Evolutionary conservation across 129 eudicot genomes (phyloP).

Genomic region (Daucus carota): DH1_v3.0 NC_030385.2:4429501-4430000

Average conservation of each 20-base stretch:
- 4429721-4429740: conserved; percentile 65
- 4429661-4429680: too few relatives aligned
- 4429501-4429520: too few relatives aligned
- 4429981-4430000: conserved; percentile 11
- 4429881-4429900: neutral
- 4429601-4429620: too few relatives aligned
- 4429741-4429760: conserved; percentile 72
- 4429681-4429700: too few relatives aligned
- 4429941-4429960: conserved; percentile 18
- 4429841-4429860: conserved; percentile 31
- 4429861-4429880: neutral
- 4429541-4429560: too few relatives aligned
- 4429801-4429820: conserved; percentile 66
- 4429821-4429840: conserved; percentile 53
- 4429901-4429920: conserved; percentile 26
- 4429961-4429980: conserved; percentile 19
- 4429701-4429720: neutral
- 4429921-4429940: conserved; percentile 81
- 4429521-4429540: too few relatives aligned
- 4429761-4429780: conserved; percentile 74
- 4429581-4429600: too few relatives aligned
- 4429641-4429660: too few relatives aligned
- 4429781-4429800: conserved; percentile 46
- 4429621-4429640: too few relatives aligned
- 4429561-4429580: too few relatives aligned